Evolutionary conservation across 2,329 filamentous ascomycete species (phyloP).

Genomic region (Aureobasidium mangrovei): DNA sequence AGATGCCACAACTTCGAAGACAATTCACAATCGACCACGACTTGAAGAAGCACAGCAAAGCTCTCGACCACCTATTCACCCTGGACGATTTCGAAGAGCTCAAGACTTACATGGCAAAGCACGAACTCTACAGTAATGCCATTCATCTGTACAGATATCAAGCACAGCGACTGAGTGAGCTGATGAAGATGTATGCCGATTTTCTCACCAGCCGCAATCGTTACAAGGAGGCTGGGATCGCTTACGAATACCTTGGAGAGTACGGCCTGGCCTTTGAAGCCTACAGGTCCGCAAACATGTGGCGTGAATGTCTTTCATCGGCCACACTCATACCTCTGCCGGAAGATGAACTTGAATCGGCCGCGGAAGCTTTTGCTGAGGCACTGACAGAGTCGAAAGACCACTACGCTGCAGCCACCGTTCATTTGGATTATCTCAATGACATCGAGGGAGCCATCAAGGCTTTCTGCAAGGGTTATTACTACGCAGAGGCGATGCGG

Average conservation of each 20-base stretch:
- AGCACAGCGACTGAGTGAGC: constrained; percentile 50
- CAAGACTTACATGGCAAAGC: constrained; percentile 66
- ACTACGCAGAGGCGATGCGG: constrained; percentile 82
- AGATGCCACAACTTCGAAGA: constrained; percentile 59
- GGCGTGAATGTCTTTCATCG: constrained; percentile 81
- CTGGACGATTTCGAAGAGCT: constrained; percentile 70
- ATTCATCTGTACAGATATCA: constrained; percentile 81
- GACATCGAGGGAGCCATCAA: constrained; percentile 62
- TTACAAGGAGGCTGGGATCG: constrained; percentile 76
- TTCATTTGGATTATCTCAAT: constrained; percentile 71
- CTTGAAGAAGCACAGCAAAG: constrained; percentile 66
- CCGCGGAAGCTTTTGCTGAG: constrained; percentile 69
- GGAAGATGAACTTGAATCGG: constrained; percentile 49
- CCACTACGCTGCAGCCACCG: constrained; percentile 66
- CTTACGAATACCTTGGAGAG: constrained; percentile 77
- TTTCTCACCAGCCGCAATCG: constrained; percentile 66
- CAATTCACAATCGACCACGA: constrained; percentile 85
- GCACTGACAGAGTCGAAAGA: constrained; percentile 77
- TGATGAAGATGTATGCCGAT: constrained; percentile 72
- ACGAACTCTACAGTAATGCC: constrained; percentile 68
- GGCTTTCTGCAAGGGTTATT: constrained; percentile 78
- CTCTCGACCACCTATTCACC: constrained; percentile 64
- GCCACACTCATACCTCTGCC: constrained; percentile 62
- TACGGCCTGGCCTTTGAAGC: constrained; percentile 67
- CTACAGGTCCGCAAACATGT: constrained; percentile 77